These are phyloP conservation scores for Achaetomiella virescens DNA, from an alignment of 495 filamentous ascomycete species.

Conservation along the genomic window DNA sequence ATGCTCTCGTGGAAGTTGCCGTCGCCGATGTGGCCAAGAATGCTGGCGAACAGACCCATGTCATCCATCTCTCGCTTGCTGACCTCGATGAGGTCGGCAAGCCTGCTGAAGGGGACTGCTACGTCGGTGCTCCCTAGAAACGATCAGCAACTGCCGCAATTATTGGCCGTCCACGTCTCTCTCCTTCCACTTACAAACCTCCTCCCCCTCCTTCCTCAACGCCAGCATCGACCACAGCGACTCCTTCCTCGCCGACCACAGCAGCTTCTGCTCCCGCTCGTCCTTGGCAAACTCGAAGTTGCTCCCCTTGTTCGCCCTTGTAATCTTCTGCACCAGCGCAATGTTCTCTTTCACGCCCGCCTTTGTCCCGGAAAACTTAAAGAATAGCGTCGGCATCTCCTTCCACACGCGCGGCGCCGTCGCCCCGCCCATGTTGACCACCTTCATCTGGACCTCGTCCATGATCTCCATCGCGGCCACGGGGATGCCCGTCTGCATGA, in stretches of 20 bases:
- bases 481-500: constrained; percentile 66
- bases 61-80: constrained; percentile 86
- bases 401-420: constrained; percentile 64
- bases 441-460: constrained; percentile 77
- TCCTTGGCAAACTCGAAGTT: constrained; percentile 70
- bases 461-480: constrained; percentile 78
- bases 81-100: constrained; percentile 85
- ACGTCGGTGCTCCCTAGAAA: constrained; percentile 68
- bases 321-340: constrained; percentile 55
- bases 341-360: constrained; percentile 64
- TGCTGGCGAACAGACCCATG: constrained; percentile 75
- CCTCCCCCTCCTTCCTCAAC: constrained; percentile 53
- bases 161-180: no score
- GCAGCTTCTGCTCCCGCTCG: constrained; percentile 57
- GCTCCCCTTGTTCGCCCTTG: constrained; percentile 54
- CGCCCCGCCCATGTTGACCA: constrained; percentile 65
- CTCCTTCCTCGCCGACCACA: constrained; percentile 75
- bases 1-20: constrained; percentile 92
- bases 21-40: constrained; percentile 78
- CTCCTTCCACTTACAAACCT: constrained; percentile 44
- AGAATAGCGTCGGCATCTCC: constrained; percentile 73
- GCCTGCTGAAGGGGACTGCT: constrained; percentile 76
- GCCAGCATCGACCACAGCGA: constrained; percentile 71
- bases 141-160: neutral
- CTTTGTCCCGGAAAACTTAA: constrained; percentile 76